Conservation (phyloP, 768 basidiomycete genomes). For the Guyanaporus albipodus region DNA sequence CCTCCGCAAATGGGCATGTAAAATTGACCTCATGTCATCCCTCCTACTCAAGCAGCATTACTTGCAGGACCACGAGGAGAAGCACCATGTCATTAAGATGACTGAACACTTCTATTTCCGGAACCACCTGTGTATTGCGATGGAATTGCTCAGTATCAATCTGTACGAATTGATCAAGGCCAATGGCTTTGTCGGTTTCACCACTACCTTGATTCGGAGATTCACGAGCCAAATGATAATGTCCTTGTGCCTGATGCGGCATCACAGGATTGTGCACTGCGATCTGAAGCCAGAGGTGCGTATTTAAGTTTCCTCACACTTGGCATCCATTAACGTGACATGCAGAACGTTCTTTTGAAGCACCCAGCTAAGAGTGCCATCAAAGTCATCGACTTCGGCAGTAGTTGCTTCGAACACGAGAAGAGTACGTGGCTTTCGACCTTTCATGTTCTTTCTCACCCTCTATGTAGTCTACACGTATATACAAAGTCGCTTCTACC, state of each 20-base stretch:
- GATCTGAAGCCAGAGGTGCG: conserved; percentile 96
- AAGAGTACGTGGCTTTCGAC: conserved; percentile 67
- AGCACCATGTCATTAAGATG: conserved; percentile 97
- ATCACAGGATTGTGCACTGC: conserved; percentile 97
- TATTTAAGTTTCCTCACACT: conserved; percentile 4
- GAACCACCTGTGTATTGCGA: conserved; percentile 95
- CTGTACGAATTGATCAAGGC: conserved; percentile 99
- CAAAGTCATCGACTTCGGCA: conserved; percentile 99
- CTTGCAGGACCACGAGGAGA: conserved; percentile 95
- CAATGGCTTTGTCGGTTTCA: conserved; percentile 98
- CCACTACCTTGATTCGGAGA: conserved; percentile 88
- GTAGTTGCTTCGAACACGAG: conserved; percentile 97
- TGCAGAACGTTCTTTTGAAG: conserved; percentile 86
- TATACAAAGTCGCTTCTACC: conserved; percentile 99
- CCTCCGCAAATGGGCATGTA: conserved; percentile 92
- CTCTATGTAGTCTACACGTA: conserved; percentile 85
- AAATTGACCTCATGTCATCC: background rate
- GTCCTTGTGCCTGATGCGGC: conserved; percentile 89
- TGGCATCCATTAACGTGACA: conserved; percentile 1
- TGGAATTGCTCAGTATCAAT: conserved; percentile 97
- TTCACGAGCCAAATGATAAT: conserved; percentile 96
- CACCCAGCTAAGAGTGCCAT: conserved; percentile 96
- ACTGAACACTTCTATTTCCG: conserved; percentile 98
- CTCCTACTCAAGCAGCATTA: background rate
- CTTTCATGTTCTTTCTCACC: conserved; percentile 3